Conservation (phyloP, 78 protist genomes). For the Dictyostelium capitatum region DNA sequence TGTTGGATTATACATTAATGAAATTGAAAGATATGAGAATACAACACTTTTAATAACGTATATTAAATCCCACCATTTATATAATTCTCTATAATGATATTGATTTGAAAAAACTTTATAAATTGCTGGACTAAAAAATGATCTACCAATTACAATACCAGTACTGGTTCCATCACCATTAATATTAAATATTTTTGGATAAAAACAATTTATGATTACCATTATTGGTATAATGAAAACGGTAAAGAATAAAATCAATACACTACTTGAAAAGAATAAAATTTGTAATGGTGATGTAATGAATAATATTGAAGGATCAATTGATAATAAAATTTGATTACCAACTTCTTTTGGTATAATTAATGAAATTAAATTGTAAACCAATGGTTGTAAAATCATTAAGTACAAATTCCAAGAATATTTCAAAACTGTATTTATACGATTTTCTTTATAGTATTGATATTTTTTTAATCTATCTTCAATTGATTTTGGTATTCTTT, state of each 20-base stretch:
- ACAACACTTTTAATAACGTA: background rate
- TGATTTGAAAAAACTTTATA: slow-evolving; percentile 11
- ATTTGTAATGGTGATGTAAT: background rate
- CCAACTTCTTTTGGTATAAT: background rate
- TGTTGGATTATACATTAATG: background rate
- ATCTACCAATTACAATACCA: background rate
- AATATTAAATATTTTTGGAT: background rate
- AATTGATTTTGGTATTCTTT: background rate
- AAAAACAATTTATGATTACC: background rate
- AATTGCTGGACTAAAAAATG: background rate
- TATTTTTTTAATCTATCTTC: background rate
- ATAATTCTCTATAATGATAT: background rate
- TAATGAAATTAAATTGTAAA: background rate
- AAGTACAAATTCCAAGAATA: background rate
- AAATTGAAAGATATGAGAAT: background rate
- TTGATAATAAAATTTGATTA: background rate
- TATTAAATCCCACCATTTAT: slow-evolving; percentile 13
- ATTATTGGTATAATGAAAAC: background rate
- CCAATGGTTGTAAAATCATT: background rate
- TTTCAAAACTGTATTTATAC: background rate
- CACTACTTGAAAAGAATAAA: background rate
- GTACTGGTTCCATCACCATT: background rate
- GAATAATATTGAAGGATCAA: background rate
- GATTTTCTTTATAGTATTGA: background rate
- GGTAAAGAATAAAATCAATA: background rate